These are phyloP conservation scores for Thecaphora thlaspeos DNA, from an alignment of 1,284 basidiomycete genomes.

Conservation along the genomic window DNA sequence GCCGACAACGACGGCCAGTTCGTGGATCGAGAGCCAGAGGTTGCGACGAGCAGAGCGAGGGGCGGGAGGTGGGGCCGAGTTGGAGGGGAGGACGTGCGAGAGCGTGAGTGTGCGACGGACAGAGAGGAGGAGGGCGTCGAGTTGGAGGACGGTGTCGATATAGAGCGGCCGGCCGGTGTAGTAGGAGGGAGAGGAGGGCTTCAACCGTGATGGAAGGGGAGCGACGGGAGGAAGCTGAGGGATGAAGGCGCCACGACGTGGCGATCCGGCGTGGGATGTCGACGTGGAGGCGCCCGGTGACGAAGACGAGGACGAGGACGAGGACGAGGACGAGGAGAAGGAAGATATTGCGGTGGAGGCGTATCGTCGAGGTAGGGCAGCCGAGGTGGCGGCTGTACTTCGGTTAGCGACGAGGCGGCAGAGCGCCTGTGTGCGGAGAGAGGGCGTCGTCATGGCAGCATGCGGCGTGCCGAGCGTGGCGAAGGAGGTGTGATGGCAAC, in stretches of 20 bases:
- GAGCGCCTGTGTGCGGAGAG: no score
- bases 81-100: constrained; percentile 73
- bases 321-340: not conserved
- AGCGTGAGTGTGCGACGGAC: constrained; percentile 67
- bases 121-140: constrained; percentile 69
- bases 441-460: no score
- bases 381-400: no score
- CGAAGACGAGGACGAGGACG: constrained; percentile 5
- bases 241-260: constrained; percentile 1
- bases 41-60: constrained; percentile 6
- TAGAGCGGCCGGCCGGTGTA: constrained; percentile 81
- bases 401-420: no score
- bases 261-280: constrained; percentile 1
- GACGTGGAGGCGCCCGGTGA: constrained; percentile 8
- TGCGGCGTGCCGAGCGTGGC: no score
- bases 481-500: no score
- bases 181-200: constrained; percentile 69
- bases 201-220: constrained; percentile 40
- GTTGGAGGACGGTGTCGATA: constrained; percentile 70
- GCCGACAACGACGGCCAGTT: constrained; percentile 66
- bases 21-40: constrained; percentile 68
- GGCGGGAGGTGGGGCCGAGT: constrained; percentile 64
- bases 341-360: no score
- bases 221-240: constrained; percentile 19
- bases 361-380: no score